Evolutionary conservation across 1,139 yeast genomes (phyloP).

Genomic region (Pichia sp.): DNA sequence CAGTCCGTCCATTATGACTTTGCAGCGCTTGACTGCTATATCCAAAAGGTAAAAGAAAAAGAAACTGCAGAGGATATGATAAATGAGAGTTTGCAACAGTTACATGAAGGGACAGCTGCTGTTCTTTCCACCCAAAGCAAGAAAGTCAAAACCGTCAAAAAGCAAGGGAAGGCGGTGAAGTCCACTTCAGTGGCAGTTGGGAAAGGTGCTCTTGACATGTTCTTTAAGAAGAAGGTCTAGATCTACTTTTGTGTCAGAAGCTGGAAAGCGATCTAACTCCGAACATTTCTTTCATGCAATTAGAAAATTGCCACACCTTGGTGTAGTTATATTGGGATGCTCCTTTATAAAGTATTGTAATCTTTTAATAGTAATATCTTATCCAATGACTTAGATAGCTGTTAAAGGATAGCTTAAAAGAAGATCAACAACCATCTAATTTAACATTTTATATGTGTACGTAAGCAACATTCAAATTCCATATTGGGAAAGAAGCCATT

Average conservation of each 20-base stretch:
- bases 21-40: not conserved
- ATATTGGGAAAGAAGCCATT: slow-evolving; percentile 2
- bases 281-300: no score
- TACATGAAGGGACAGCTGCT: slow-evolving; percentile 11
- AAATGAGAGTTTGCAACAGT: slow-evolving; percentile 7
- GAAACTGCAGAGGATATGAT: slow-evolving; percentile 6
- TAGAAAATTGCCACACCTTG: no score
- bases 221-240: slow-evolving; percentile 34
- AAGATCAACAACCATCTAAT: no score
- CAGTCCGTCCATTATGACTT: slow-evolving; percentile 1
- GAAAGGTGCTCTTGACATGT: slow-evolving; percentile 60
- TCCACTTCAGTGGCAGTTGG: slow-evolving; percentile 45
- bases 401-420: no score
- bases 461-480: not conserved
- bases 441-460: not conserved
- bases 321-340: not conserved
- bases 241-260: not conserved
- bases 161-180: slow-evolving; percentile 18
- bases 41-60: not conserved
- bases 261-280: not conserved
- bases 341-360: not conserved
- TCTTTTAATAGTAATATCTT: no score
- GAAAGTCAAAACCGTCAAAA: slow-evolving; percentile 18
- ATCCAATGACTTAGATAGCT: no score
- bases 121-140: slow-evolving; percentile 16